These are phyloP conservation scores for Brassica juncea DNA, from an alignment of 345 rosid species.

Conservation along the genomic window DNA sequence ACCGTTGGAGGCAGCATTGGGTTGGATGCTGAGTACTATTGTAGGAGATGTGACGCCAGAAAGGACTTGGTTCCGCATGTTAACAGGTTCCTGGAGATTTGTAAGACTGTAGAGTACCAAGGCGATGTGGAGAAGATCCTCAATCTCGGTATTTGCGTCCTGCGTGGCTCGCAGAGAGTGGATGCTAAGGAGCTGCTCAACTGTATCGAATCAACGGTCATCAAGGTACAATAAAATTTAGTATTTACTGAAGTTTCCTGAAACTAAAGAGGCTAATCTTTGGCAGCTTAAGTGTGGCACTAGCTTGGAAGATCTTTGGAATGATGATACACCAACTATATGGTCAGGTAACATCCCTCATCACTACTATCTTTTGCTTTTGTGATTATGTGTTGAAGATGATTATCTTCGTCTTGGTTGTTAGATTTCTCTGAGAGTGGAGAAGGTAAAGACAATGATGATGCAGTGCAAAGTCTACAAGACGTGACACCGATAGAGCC, in stretches of 20 bases:
- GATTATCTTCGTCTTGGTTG: slow-evolving; percentile 1
- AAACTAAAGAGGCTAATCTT: slow-evolving; percentile 16
- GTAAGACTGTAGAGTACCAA: slow-evolving; percentile 54
- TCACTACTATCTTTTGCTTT: slow-evolving; percentile 7
- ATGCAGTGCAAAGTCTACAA: slow-evolving; percentile 32
- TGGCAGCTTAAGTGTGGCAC: slow-evolving; percentile 66
- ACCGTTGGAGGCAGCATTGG: slow-evolving; percentile 81
- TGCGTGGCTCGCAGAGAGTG: slow-evolving; percentile 59
- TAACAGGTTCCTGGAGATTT: slow-evolving; percentile 50
- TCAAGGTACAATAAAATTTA: slow-evolving; percentile 54
- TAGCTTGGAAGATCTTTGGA: slow-evolving; percentile 65
- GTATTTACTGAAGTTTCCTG: slow-evolving; percentile 3
- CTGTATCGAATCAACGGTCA: slow-evolving; percentile 51
- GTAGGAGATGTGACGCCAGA: slow-evolving; percentile 79
- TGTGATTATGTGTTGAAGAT: neutral
- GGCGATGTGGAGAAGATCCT: slow-evolving; percentile 63
- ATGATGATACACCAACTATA: slow-evolving; percentile 41
- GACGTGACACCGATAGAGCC: slow-evolving; percentile 39
- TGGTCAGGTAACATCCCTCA: slow-evolving; percentile 47
- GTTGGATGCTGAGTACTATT: slow-evolving; percentile 85
- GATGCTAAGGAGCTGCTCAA: slow-evolving; percentile 52
- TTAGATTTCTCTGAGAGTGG: slow-evolving; percentile 47
- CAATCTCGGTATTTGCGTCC: slow-evolving; percentile 57
- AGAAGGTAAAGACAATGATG: slow-evolving; percentile 38
- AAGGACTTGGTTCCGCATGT: slow-evolving; percentile 71